Evolutionary conservation across 139 green algal genomes (phyloP), one percentile per base, ranked within the genome.

Genomic region (Desmodesmus armatus): DNA sequence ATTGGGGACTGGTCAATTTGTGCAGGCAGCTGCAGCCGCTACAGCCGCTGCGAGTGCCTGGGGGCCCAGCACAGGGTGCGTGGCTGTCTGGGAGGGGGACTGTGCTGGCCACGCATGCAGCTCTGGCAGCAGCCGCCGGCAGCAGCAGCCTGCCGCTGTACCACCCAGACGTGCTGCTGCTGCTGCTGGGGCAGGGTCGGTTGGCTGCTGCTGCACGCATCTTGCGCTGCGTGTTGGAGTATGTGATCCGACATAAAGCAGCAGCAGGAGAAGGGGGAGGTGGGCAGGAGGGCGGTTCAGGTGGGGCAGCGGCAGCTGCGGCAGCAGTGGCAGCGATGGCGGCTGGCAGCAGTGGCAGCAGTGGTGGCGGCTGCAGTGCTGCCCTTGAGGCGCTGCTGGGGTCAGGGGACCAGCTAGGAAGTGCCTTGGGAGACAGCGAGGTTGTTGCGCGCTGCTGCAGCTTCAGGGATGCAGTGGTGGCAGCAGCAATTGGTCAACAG

Each of bases 121-220:
- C 7, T 53, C 84, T 33, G n/a, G 76, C 53, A 53, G 76, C 76
- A 55, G 76, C 76, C n/a, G 76, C 76, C 21, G 76, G 76, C 76
- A 82, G 76, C 76, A 58, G 76, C 37, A 72, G 53, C 15, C 37
- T 92, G 83, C 79, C 90, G 13, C 49, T 85, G 5, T 92, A 85
- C 69, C 79, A 90, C 55, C 90, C 88, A 0, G 41, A 65, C 3
- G 55, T 82, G 1, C 27, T 93, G 11, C 49, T 40, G 4, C 31
- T 77, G 19, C 31, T 93, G 37, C 43, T 93, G 5, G 80, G 78
- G 1, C 80, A 87, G 40, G 90, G 90, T 5, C 43, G 72, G 31
- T 49, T 88, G 0, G n/a, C 5, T 3, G 79, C 88, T 21, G 88
- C 86, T 23, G 80, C 49, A 9, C 33, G 63, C 0, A 78, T 88